A percentile compares a stretch with the other conserved stretches of the same genome.
Evolutionary conservation across 2,329 filamentous ascomycete genomes (phyloP).

Genomic region (Tolypocladium sp.): DNA sequence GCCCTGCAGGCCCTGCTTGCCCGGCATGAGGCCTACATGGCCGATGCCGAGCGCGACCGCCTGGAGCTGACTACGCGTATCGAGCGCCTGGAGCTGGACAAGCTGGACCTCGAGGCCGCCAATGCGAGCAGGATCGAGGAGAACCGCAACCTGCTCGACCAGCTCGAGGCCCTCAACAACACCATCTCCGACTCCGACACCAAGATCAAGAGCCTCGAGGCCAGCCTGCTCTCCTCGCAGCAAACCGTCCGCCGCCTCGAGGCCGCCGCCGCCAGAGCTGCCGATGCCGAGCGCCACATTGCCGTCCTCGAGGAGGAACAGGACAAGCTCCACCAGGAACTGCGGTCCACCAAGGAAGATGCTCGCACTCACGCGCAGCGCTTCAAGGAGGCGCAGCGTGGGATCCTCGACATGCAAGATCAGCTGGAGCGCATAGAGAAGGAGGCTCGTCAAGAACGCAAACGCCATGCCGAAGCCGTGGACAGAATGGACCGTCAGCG

Average conservation of each 20-base stretch:
- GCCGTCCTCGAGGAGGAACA: constrained; percentile 75
- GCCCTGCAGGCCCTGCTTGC: constrained; percentile 76
- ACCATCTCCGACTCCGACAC: constrained; percentile 72
- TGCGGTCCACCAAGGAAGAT: constrained; percentile 62
- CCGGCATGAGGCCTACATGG: constrained; percentile 90
- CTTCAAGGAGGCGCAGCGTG: constrained; percentile 78
- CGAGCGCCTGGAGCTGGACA: constrained; percentile 65
- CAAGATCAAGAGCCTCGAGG: constrained; percentile 68
- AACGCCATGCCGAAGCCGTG: constrained; percentile 74
- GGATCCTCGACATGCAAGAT: constrained; percentile 69
- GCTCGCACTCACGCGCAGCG: constrained; percentile 70
- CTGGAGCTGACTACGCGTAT: constrained; percentile 63
- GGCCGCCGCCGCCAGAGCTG: constrained; percentile 62
- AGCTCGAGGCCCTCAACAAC: constrained; percentile 76
- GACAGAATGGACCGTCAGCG: constrained; percentile 76
- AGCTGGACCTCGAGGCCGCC: constrained; percentile 61
- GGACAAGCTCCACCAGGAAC: constrained; percentile 55
- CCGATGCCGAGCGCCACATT: constrained; percentile 73
- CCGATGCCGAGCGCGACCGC: constrained; percentile 81
- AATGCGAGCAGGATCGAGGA: constrained; percentile 76
- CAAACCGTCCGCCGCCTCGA: constrained; percentile 68
- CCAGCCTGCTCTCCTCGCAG: constrained; percentile 68
- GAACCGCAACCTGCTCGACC: constrained; percentile 71
- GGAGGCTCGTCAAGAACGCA: constrained; percentile 70
- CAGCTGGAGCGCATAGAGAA: constrained; percentile 84